Evolutionary conservation across 148 eudicot genomes (phyloP), one percentile per base, ranked within the genome.

Genomic region (Pharnaceum exiguum): DNA sequence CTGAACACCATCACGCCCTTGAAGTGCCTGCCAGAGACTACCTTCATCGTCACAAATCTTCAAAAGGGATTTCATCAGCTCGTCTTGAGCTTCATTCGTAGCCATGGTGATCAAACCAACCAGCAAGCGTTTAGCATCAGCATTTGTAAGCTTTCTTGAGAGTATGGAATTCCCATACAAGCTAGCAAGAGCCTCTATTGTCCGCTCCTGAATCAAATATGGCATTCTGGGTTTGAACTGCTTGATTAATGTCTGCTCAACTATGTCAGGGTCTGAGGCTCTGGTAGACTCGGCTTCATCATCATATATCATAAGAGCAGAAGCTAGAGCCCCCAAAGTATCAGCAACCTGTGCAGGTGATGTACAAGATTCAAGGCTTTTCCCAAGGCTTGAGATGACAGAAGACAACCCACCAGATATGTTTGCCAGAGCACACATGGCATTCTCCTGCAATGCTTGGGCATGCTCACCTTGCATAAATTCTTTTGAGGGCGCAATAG

Each of bases 101-200:
- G 96, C 95, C 99, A 93, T 93, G 52, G 99, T 93, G 70, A 89
- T 86, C 75, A 93, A 82, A 77, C 99, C 99, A 64, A 93, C 96
- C 61, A 93, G 71, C 63, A 93, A 78, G 25, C 85, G 86, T 42
- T 93, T 93, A 39, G 96, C 90, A 74, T 93, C 99, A 48, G 99
- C 76, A 81, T 77, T 80, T 12, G 83, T 76, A 67, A 93, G 96
- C 76, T 83, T 93, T 60, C 67, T 75, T 16, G 96, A 82, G 39
- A 93, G 87, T 59, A 77, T 31, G 16, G 80, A 28, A 71, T 93
- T 93, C 26, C 95, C 91, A 63, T 93, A 93, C 82, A 93, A 78
- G 77, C 86, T 93, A 51, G 99, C 99, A 60, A 93, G 89, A 42
- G 99, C 99, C 73, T 93, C 99, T 31, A 93, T 86, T 40, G 91